Base-by-base conservation (phyloP, 768 basidiomycete species). In the Lentinula sp. region DNA sequence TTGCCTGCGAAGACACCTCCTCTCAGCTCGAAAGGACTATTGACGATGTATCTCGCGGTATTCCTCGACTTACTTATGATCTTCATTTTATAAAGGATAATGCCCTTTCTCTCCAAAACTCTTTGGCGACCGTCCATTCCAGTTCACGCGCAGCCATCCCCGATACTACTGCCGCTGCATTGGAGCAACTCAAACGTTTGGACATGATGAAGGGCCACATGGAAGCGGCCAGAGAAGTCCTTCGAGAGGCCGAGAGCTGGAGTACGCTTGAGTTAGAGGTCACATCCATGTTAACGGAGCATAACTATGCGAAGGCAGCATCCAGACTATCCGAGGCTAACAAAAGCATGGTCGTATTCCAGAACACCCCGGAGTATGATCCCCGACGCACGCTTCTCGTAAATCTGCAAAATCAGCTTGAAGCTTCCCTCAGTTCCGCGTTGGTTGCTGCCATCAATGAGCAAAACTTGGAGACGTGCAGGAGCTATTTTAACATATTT, bases 161-260 rank as follows among this genome's bases (percentile, higher is more conserved):
- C 0, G 76, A 76, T 39, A 79, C 80, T 53, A 95, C 90, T 0
- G 80, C 79, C 54, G 75, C 75, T 4, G 87, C 89, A 3, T 78
- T 98, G 61, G 87, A 93, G 59, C 82, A 83, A 37, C 76, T 99
- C n/a, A 85, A 86, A 57, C 79, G 86, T 48, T 80, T 98, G 43
- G 94, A 98, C 72, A 85, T 82, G 9, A 81, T 95, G 33, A 97
- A 94, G 69, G 77, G 77, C 23, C 80, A 89, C 20, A 95, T 99
- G 93, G 93, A 95, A 70, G 86, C 87, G 0, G 83, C 93, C 1
- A 80, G 95, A 37, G 93, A 93, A 63, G 94, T 98, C 16, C 75
- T 98, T 39, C 85, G 88, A 28, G 96, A 98, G 70, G 95, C 97
- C 12, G 95, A 98, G 77, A 92, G 89, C 65, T 99, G 97, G 97